Evolutionary conservation across 208 protist species (phyloP).

Genomic region (Leishmania gerbilli): DNA sequence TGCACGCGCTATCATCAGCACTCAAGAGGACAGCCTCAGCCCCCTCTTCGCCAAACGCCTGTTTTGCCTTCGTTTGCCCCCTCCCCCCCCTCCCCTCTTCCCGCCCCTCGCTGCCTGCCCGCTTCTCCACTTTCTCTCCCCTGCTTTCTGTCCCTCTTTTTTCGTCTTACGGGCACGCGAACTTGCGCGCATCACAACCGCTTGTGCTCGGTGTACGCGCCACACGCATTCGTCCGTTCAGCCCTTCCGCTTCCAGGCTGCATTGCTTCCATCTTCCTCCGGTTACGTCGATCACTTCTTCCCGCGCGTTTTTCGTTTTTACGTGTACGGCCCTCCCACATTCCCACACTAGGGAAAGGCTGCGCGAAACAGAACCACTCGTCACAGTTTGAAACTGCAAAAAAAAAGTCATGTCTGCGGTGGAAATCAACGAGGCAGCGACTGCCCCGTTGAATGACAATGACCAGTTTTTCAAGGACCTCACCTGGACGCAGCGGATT

Average conservation of each 20-base stretch:
- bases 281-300: background rate
- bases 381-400: background rate
- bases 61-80: background rate
- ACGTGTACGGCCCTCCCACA: background rate
- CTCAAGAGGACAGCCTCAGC: background rate
- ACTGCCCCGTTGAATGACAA: conserved; percentile 39
- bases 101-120: background rate
- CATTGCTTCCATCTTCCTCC: background rate
- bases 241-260: background rate
- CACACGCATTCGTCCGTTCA: background rate
- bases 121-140: background rate
- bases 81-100: too few relatives aligned
- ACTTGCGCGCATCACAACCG: background rate
- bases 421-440: conserved; percentile 35
- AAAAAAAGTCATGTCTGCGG: conserved; percentile 16
- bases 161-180: background rate
- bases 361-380: background rate
- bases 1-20: background rate
- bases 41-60: background rate
- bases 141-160: background rate
- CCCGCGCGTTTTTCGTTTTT: background rate
- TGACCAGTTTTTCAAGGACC: conserved; percentile 65
- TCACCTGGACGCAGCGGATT: conserved; percentile 81
- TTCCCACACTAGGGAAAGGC: background rate
- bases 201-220: background rate